phyloP scores from a whole-genome alignment of 1,139 yeast genomes.

The Candida tetrigidarum region DNA sequence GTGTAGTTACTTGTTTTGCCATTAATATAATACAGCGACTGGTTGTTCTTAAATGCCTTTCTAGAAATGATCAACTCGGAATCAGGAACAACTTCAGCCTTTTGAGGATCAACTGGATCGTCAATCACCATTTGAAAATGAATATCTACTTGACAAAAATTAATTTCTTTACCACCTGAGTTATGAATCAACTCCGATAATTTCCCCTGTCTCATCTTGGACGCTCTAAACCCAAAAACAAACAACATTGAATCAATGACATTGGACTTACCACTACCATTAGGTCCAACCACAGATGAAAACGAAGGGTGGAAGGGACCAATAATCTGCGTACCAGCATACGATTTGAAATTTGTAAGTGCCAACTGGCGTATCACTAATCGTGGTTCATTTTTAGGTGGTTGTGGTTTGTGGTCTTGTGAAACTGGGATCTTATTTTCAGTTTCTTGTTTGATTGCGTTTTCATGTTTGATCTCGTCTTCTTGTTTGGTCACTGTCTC shows the following conservation, averaged over 20 bases:
- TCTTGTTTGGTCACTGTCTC: too few species aligned
- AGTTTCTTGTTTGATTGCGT: neutral
- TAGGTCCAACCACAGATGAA: constrained; percentile 99
- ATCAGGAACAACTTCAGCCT: constrained; percentile 46
- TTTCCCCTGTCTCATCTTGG: constrained; percentile 96
- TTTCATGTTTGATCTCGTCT: too few species aligned
- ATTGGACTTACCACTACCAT: constrained; percentile 97
- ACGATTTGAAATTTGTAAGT: constrained; percentile 88
- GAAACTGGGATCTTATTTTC: constrained; percentile 12
- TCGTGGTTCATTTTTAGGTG: constrained; percentile 48
- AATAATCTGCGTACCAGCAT: constrained; percentile 91
- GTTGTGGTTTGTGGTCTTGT: constrained; percentile 11
- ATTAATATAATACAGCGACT: constrained; percentile 80
- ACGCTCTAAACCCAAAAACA: constrained; percentile 96
- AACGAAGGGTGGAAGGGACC: constrained; percentile 96
- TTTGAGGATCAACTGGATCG: constrained; percentile 44
- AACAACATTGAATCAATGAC: constrained; percentile 95
- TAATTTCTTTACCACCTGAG: constrained; percentile 62
- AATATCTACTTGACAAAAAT: constrained; percentile 90
- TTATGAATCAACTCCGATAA: constrained; percentile 90
- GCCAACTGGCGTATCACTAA: constrained; percentile 76
- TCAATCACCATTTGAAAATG: constrained; percentile 83
- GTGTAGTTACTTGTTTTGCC: constrained; percentile 71
- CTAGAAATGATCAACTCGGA: constrained; percentile 76
- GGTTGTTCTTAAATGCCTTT: constrained; percentile 75